Evolutionary conservation across 108 stramenopile genomes (phyloP).

Genomic region (Skeletonema potamos): DNA sequence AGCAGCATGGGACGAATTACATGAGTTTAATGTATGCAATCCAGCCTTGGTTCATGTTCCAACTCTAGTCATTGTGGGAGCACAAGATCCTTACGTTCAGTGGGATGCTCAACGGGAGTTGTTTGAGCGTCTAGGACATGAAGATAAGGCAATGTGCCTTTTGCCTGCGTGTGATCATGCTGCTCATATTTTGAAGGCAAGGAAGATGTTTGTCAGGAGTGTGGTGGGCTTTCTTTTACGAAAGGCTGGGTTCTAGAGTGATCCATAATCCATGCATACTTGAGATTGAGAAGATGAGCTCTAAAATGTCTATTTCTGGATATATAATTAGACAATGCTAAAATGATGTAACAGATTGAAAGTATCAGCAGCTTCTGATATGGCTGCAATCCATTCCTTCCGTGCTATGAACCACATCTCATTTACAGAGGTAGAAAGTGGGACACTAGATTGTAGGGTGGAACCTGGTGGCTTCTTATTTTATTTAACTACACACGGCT

Average conservation of each 20-base stretch:
- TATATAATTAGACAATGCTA: not conserved
- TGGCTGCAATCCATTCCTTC: too few relatives aligned
- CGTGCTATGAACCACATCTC: too few relatives aligned
- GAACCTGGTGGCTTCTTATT: too few relatives aligned
- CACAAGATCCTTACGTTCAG: slow-evolving; percentile 77
- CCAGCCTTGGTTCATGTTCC: slow-evolving; percentile 73
- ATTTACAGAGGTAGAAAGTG: too few relatives aligned
- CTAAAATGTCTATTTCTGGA: not conserved
- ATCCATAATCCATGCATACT: too few relatives aligned
- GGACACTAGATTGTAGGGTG: too few relatives aligned
- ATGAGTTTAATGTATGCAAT: slow-evolving; percentile 86
- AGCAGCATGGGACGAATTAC: slow-evolving; percentile 76
- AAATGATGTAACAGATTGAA: not conserved
- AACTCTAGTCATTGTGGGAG: slow-evolving; percentile 69
- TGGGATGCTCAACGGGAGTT: slow-evolving; percentile 68
- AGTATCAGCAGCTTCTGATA: not conserved
- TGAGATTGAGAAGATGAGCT: too few relatives aligned
- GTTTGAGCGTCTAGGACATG: slow-evolving; percentile 60
- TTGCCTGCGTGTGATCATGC: slow-evolving; percentile 42
- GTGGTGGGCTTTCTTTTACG: slow-evolving; percentile 37
- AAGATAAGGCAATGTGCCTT: slow-evolving; percentile 33
- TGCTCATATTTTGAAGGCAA: slow-evolving; percentile 38
- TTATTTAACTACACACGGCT: too few relatives aligned
- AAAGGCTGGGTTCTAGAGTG: slow-evolving; percentile 21
- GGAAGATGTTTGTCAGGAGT: slow-evolving; percentile 35